Conservation (phyloP, 768 basidiomycete species). For the Suillus fuscotomentosus region DNA sequence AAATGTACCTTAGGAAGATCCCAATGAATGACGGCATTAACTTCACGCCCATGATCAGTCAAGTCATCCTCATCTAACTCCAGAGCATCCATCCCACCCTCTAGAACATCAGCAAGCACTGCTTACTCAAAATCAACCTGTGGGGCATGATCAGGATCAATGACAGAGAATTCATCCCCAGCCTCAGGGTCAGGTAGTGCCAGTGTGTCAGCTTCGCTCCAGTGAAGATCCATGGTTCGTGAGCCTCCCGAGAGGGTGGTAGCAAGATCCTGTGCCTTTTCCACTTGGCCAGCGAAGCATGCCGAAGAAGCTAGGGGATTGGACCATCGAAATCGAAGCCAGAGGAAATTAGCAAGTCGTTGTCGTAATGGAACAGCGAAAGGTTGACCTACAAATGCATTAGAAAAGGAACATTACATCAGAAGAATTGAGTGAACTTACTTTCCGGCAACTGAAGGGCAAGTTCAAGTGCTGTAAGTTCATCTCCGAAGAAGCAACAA, state of each 20-base stretch:
- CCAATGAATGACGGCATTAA: not conserved
- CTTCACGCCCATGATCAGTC: not conserved
- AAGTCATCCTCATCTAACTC: not conserved
- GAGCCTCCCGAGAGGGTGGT: not conserved
- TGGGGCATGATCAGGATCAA: not conserved
- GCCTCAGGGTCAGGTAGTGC: not conserved
- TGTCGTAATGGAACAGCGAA: not conserved
- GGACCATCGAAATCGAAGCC: constrained; percentile 13
- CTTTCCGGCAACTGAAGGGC: constrained; percentile 9
- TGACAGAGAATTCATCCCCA: not conserved
- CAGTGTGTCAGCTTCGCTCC: not conserved
- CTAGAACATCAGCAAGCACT: not conserved
- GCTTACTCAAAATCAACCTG: not conserved
- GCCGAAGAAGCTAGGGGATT: constrained; percentile 13
- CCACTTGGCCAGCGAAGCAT: constrained; percentile 12
- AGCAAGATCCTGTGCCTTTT: constrained; percentile 7
- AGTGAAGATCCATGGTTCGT: not conserved
- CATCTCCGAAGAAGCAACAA: constrained; percentile 32
- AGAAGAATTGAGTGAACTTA: constrained; percentile 2
- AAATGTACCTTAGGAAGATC: not conserved
- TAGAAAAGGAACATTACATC: not conserved
- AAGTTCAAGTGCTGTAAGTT: constrained; percentile 25
- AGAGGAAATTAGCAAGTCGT: not conserved
- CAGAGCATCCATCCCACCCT: not conserved
- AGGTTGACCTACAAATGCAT: not conserved